These are phyloP conservation scores for Cryptococcus sp. DNA, from an alignment of 1,284 basidiomycete species.

Conservation along the genomic window DNA sequence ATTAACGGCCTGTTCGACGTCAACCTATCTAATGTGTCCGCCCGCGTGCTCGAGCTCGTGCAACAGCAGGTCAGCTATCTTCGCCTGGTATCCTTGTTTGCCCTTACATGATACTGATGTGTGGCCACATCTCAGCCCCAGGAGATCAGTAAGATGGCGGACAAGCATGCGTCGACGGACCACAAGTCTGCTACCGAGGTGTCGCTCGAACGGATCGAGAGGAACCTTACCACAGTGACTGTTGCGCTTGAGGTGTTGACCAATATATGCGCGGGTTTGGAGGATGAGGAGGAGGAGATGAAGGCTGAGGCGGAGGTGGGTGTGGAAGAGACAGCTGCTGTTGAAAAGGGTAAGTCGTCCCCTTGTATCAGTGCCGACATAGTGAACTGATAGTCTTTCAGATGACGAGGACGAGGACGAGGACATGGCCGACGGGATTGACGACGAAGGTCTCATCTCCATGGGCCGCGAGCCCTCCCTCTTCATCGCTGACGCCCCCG, in stretches of 20 bases:
- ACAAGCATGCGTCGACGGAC: constrained; percentile 52
- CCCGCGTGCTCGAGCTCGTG: constrained; percentile 58
- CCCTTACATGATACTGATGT: neutral
- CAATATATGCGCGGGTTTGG: constrained; percentile 77
- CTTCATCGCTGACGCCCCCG: constrained; percentile 26
- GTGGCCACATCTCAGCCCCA: constrained; percentile 18
- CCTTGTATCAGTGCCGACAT: constrained; percentile 12
- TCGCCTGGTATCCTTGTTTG: neutral
- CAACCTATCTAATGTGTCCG: constrained; percentile 58
- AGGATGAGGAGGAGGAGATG: constrained; percentile 53
- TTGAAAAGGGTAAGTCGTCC: neutral
- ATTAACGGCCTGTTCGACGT: constrained; percentile 67
- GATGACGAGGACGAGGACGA: constrained; percentile 46
- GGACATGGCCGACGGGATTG: constrained; percentile 44
- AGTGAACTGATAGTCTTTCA: constrained; percentile 32
- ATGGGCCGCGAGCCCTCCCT: constrained; percentile 39
- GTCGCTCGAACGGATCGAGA: constrained; percentile 71
- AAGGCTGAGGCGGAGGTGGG: constrained; percentile 42
- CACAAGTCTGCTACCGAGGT: constrained; percentile 66
- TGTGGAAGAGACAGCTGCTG: too few species aligned
- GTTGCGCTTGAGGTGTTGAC: constrained; percentile 81
- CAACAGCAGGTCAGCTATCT: constrained; percentile 54
- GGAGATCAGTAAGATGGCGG: constrained; percentile 19
- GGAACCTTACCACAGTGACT: constrained; percentile 66
- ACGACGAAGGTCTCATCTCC: constrained; percentile 49